Evolutionary conservation across 257 asterid genomes (phyloP), one percentile per base, ranked within the genome.

Genomic region (Nicotiana sylvestris): DNA sequence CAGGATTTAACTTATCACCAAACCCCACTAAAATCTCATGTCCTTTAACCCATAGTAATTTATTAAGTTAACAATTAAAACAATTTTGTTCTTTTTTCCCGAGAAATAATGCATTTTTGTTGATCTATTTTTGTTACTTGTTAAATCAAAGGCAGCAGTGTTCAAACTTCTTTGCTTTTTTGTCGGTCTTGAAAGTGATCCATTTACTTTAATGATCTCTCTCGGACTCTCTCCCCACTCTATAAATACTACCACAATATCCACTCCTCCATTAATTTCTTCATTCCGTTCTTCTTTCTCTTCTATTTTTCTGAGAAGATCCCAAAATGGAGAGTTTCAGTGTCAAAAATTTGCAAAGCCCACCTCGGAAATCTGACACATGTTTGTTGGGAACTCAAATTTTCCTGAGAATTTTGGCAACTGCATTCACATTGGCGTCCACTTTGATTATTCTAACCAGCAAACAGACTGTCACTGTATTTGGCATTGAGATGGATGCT

Each of bases 401-500:
- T 68, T 2, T 66, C 43, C 84, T 90, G 51, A 86, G 98, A 84
- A 2, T 78, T 86, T 65, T 87, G 53, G 88, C 89, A 33, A 56
- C 72, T 39, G 91, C 81, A 2, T 80, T 88, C 2, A 86, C 95
- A 3, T 84, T 93, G 79, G 85, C 92, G 15, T 90, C 97, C 51
- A 33, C 97, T 0, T 89, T 84, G 87, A 76, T 92, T 49, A 85
- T 85, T 81, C 85, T 92, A 61, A 81, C 92, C 46, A 86, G 86
- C 89, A 86, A 88, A 76, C 92, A 94, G 72, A 83, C 89, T 66
- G 55, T 87, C 27, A 27, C 66, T 2, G 87, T 90, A 32, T 89
- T 65, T 76, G 94, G 97, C 37, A 78, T 92, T 66, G 64, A 55
- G 0, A 69, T 88, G 58, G 88, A 87, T 5, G 98, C 97, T 6